Base-by-base conservation (phyloP, 345 rosid genomes). In the Noccaea caerulescens region DNA sequence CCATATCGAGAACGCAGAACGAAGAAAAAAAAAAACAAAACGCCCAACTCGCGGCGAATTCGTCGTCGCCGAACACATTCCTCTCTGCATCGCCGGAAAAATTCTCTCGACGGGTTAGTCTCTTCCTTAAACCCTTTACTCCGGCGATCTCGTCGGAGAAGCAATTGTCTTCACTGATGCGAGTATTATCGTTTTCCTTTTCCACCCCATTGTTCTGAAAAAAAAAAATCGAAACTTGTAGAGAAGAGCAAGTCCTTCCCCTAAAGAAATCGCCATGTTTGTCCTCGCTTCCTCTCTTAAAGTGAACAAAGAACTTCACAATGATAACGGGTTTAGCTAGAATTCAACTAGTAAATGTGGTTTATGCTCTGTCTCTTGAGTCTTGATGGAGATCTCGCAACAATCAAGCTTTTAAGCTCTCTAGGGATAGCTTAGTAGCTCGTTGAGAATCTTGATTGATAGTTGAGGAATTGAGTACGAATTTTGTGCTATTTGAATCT, bases 31-130 rank as follows among this genome's bases (percentile, higher is more conserved):
- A 8, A 14, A 5, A 8, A 9, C 44, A 10, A 6, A 23, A 39
- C 16, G 9, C 64, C 11, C 13, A 16, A 59, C 3, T 41, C 12
- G 5, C 58, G 12, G 50, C 50, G 20, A 50, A 11, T 23, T 36
- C 36, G 37, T 50, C 58, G 46, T 34, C 33, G 6, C 53, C 54
- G 37, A 14, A 30, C 39, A 30, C 43, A 2, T 16, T 33, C 16
- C 10, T 33, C 14, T 46, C 43, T 46, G 7, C 43, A 4, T 46
- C 69, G 57, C 46, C 69, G 69, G 45, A 16, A 4, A 36, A 64
- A 10, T 46, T 11, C 7, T 64, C 3, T 49, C n/a, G 3, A 4
- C 45, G 1, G 69, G 58, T 65, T 46, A 36, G 41, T 27, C 58
- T 37, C 13, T 64, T 50, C 8, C 1, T 7, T 2, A 11, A 11